A percentile compares a stretch with the other conserved stretches of the same genome.
Conservation (phyloP, 345 rosid genomes). For the Citrus reticulata region DNA sequence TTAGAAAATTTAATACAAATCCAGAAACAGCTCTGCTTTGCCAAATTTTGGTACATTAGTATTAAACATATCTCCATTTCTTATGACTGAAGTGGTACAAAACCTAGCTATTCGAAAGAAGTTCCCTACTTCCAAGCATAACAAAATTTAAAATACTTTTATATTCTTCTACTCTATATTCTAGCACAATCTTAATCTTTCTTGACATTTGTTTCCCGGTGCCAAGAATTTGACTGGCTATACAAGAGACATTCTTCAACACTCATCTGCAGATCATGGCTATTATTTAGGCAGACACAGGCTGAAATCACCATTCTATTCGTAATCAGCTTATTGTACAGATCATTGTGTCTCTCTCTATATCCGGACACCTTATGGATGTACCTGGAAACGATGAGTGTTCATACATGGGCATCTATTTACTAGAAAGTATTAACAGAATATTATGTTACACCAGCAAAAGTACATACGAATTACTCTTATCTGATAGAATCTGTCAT, state of each 20-base stretch:
- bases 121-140: background rate
- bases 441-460: background rate
- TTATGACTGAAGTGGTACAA: background rate
- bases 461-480: background rate
- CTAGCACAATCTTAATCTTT: background rate
- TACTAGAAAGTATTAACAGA: background rate
- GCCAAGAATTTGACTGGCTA: background rate
- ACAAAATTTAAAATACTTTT: background rate
- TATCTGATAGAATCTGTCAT: constrained; percentile 40
- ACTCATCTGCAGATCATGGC: background rate
- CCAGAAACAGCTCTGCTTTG: background rate
- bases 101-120: background rate
- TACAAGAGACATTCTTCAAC: background rate
- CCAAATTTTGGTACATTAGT: background rate
- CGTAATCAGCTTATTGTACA: background rate
- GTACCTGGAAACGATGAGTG: constrained; percentile 26
- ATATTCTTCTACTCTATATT: background rate
- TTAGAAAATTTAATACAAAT: too few relatives aligned
- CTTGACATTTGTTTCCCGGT: background rate
- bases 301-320: background rate
- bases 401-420: background rate
- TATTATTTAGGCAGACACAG: background rate
- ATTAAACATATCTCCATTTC: background rate
- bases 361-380: constrained; percentile 14
- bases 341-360: background rate